Evolutionary conservation across 148 eudicot genomes (phyloP), one percentile per base, ranked within the genome.

Genomic region (Amaranthus cruentus): DNA sequence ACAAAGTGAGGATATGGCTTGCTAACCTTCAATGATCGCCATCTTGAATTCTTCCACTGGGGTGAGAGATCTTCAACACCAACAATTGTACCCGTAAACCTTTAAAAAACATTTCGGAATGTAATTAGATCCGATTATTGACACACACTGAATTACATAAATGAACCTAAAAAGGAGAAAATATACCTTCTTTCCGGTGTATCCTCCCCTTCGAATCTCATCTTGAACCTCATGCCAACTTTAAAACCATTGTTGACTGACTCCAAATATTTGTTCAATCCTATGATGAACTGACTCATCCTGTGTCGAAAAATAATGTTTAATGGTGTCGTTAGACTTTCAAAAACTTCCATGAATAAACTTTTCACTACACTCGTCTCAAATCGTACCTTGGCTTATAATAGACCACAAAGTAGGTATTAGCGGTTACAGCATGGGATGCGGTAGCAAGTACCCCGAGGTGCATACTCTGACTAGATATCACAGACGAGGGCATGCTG

Each of bases 401-500:
- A 78, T 85, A 96, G 70, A 96, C 99, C 73, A 88, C 92, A 75
- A 96, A 92, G 57, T 67, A 77, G 48, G 94, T 88, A 12, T 75
- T 76, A 47, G 91, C 87, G 51, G 84, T 55, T 53, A 90, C 79
- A 62, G 99, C 99, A 77, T 96, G 99, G 72, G 90, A 87, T 73
- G 99, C 97, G 55, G 99, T 96, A 50, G 99, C 99, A 70, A 96
- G 96, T 57, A 96, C 96, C 80, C 99, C 99, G 14, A 92, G 83
- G 74, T 90, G 99, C 99, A 96, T 96, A 82, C 96, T 96, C 73
- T 92, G 94, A 72, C 97, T 88, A 14, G 99, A 96, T 75, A 96
- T 96, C 68, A 96, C 92, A 52, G 99, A 96, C 1, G 94, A 81
- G 4, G 99, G 96, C 90, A 96, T 88, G 71, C 86, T 83, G 79